Evolutionary conservation across 106 monocot species (phyloP), one percentile per base, ranked within the genome.

Genomic region (Alisma plantagoaquatica): DNA sequence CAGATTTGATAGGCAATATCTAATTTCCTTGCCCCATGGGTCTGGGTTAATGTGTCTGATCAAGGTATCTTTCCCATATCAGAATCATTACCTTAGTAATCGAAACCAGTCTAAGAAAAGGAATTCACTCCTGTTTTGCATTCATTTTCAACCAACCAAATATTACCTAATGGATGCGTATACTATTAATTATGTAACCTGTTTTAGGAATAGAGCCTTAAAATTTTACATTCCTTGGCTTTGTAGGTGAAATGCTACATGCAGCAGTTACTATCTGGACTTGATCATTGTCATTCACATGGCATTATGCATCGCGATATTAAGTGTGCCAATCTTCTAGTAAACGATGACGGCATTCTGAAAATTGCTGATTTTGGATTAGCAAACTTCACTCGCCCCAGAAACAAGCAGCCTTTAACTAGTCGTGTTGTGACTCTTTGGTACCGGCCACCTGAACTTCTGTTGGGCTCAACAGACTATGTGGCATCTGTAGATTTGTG

Each of bases 401-500:
- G 14, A 11, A 17, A 26, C 2, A 63, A 61, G 49, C 70, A 72
- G 9, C 74, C 81, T 17, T 32, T 92, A 24, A 92, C 92, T 17
- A 82, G 86, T 46, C 75, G 86, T 16, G 92, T 92, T 6, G 86
- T 92, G 55, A 92, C 92, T 38, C 58, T 92, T 46, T 92, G 92
- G 92, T 92, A 92, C 54, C 75, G 92, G 1, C 92, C 92, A n/a
- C 92, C 92, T 29, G 92, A 92, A 65, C 92, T 92, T 50, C 63
- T 92, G 21, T 33, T 92, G 33, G 91, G 91, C 49, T 78, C 86
- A 23, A 92, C 75, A 22, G 67, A 82, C 28, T 92, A 92, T 70
- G 82, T 67, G 41, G 44, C 76, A 58, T 71, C 79, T n/a, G 74
- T 92, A 12, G 92, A 92, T 76, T 49, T 92, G 68, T 92, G 92